Base-by-base conservation (phyloP, 2,329 filamentous ascomycete species). In the Pyricularia pennisetigena region DNA sequence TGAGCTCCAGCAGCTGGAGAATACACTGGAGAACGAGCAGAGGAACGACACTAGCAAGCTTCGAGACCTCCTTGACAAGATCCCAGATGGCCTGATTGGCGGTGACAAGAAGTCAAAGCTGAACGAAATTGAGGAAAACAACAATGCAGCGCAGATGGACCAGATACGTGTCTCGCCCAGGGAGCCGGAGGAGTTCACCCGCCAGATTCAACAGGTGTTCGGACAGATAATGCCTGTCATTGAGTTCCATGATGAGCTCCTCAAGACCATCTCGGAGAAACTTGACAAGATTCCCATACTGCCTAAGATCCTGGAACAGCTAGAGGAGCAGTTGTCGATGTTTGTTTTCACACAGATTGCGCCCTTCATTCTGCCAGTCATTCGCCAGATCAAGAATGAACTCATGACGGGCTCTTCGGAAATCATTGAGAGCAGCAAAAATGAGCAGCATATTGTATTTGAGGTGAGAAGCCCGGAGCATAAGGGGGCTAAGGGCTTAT, bases 261-360 rank as follows among this genome's bases (percentile, higher is more conserved):
- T 97, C 84, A 89, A 94, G 80, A 81, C 80, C 67, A 94, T 97
- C 74, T 86, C 87, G 64, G 82, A 90, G 73, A 88, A 92, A 14
- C 89, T 97, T 69, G 91, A 96, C 78, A 89, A 91, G 72, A 93
- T 97, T 59, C 94, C 94, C 0, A 84, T 97, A 57, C 82, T 97
- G 23, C 92, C 92, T 67, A 90, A 96, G 72, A 83, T 97, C 61
- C 85, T 97, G 68, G 93, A 97, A 79, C 88, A 97, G 76, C 80
- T 97, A 20, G 90, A 94, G 78, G 92, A 97, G 70, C 91, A 97
- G 79, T 84, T 97, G 71, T 95, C 91, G 68, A 80, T 94, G 73
- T 97, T 96, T 77, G 92, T 97, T 69, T 97, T 97, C 79, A 91
- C 90, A n/a, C 84, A 97, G 68, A 87, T 97, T 72, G 94, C 94